Evolutionary conservation across 768 basidiomycete species (phyloP).

Genomic region (Psilocybe subaeruginosa): DNA sequence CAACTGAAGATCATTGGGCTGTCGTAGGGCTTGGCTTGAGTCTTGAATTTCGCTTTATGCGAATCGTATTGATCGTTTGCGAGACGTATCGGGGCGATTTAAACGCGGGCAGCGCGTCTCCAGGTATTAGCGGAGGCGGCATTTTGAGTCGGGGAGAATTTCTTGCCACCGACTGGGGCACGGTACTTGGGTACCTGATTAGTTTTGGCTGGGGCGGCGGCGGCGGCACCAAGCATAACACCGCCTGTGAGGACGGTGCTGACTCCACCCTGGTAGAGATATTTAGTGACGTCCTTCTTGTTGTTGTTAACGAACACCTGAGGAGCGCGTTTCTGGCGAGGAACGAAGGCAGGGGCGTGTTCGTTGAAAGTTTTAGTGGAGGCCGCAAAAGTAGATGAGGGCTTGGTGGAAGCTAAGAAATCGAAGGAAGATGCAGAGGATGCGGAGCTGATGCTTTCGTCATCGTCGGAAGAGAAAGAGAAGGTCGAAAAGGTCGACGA

Average conservation of each 20-base stretch:
- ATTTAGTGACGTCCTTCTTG: constrained; percentile 34
- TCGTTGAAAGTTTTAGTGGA: constrained; percentile 7
- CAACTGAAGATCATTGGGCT: background rate
- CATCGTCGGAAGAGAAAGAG: constrained; percentile 32
- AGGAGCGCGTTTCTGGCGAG: constrained; percentile 12
- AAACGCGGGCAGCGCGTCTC: constrained; percentile 14
- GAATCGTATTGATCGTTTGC: background rate
- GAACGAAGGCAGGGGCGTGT: constrained; percentile 16
- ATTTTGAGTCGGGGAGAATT: constrained; percentile 6
- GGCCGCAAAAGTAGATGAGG: constrained; percentile 1
- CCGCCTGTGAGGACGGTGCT: constrained; percentile 47
- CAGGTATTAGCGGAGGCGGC: constrained; percentile 15
- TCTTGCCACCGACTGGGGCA: constrained; percentile 20
- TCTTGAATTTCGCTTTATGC: background rate
- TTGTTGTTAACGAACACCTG: constrained; percentile 27
- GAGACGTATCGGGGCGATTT: background rate
- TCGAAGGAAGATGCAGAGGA: constrained; percentile 33
- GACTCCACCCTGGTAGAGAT: constrained; percentile 45
- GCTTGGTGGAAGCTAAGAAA: constrained; percentile 21
- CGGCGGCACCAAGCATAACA: constrained; percentile 42
- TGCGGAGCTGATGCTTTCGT: constrained; percentile 32
- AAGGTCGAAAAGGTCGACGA: constrained; percentile 36
- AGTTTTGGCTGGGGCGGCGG: background rate
- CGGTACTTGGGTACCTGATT: constrained; percentile 20
- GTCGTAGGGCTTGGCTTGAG: background rate